phyloP scores from a whole-genome alignment of 495 filamentous ascomycete species.

The Penicillium egyptiacum region DNA sequence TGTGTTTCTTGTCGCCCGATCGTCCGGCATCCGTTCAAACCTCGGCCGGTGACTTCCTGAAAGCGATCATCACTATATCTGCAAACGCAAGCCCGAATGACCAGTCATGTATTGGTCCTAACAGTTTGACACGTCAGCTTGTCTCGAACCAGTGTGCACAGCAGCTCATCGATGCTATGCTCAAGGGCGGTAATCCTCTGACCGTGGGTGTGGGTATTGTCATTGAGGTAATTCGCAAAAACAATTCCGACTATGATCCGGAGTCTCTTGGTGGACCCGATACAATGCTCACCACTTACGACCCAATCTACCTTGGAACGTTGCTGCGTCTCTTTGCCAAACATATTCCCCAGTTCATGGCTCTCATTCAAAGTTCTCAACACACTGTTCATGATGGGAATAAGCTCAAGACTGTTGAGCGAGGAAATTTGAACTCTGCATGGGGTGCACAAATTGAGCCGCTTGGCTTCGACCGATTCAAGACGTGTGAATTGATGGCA shows the following conservation, averaged over 20 bases:
- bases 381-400: constrained; percentile 60
- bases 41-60: constrained; percentile 95
- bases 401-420: constrained; percentile 57
- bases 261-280: constrained; percentile 78
- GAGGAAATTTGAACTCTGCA: constrained; percentile 72
- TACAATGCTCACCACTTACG: constrained; percentile 73
- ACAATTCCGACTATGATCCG: constrained; percentile 98
- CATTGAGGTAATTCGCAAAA: constrained; percentile 98
- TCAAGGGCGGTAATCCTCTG: constrained; percentile 87
- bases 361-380: constrained; percentile 68
- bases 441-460: constrained; percentile 93
- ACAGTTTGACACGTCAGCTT: constrained; percentile 91
- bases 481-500: constrained; percentile 98
- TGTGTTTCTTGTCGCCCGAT: constrained; percentile 83
- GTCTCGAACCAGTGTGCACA: constrained; percentile 86
- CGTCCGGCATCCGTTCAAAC: constrained; percentile 87
- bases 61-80: constrained; percentile 98
- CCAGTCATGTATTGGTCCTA: constrained; percentile 95
- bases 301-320: constrained; percentile 95
- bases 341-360: constrained; percentile 95
- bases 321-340: constrained; percentile 88
- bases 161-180: constrained; percentile 83
- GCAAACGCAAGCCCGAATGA: constrained; percentile 98
- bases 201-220: constrained; percentile 97
- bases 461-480: constrained; percentile 95